Evolutionary conservation across 805 yeast genomes (phyloP), one percentile per base, ranked within the genome.

Genomic region (Pichia manshurica): DNA sequence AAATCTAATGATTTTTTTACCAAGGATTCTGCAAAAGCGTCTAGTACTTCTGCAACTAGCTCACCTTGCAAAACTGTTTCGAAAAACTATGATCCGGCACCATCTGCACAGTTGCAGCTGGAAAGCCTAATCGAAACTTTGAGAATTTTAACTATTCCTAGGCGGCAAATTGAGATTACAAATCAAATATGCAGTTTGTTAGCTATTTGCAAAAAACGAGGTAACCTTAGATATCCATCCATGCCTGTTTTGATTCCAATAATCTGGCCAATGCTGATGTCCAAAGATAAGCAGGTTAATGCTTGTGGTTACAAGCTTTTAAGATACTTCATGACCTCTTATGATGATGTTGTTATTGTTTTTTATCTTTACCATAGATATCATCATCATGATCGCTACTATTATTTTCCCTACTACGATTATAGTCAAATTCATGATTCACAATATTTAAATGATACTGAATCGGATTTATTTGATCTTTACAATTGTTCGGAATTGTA

Each of bases 291-390:
- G 33, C 36, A 39, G 7, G 44, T 52, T 5, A 34, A 32, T 8
- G 47, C 47, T 2, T 44, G 51, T 37, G 55, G 45, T 5, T 44
- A 45, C 29, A 39, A 45, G 23, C 42, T 52, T 16, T 43, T 52
- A 13, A 38, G 51, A 31, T 47, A 23, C 29, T 45, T 45, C 10
- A 37, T 40, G 36, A 35, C 19, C 2, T 16, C 38, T 1, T 21
- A 25, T 34, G 29, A 38, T 22, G 46, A 48, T 19, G 25, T 42
- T 5, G 38, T 34, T 7, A 45, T 36, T 16, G 16, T 52, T 9
- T 36, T 33, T 43, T 38, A 36, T n/a, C 31, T 29, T 7, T 48
- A 44, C 39, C 33, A 20, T 19, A 44, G 28, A 25, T 25, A 22
- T 20, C 35, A 43, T 32, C 44, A 43, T 39, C 45, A 48, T 39